phyloP scores from a whole-genome alignment of 306 rosid genomes.

The Luffa acutangula region DNA sequence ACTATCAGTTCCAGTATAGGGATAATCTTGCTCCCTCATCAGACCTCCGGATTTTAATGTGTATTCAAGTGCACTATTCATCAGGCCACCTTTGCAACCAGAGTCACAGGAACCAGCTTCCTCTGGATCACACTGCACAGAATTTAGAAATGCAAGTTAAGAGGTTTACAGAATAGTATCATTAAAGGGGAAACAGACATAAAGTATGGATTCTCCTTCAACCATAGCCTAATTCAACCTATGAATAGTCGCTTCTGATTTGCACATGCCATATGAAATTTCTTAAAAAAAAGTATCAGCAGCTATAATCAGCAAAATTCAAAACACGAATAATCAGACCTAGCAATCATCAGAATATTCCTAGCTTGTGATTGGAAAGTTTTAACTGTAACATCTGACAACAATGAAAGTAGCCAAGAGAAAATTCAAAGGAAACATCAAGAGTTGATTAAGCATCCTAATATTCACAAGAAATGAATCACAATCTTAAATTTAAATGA shows the following conservation, averaged over 20 bases:
- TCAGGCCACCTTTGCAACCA: slow-evolving; percentile 94
- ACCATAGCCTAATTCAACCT: not conserved
- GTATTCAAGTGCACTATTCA: slow-evolving; percentile 96
- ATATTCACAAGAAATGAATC: not conserved
- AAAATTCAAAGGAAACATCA: not conserved
- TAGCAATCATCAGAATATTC: not conserved
- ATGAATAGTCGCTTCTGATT: not conserved
- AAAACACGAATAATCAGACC: not conserved
- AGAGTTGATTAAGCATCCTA: not conserved
- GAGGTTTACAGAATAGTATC: not conserved
- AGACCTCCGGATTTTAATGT: slow-evolving; percentile 82
- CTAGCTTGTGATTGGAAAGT: not conserved
- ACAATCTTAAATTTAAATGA: not conserved
- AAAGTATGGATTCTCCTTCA: not conserved
- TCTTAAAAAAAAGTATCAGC: not conserved
- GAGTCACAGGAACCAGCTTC: slow-evolving; percentile 72
- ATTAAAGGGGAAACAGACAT: too few species aligned
- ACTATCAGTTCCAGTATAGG: slow-evolving; percentile 62
- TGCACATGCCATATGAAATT: not conserved
- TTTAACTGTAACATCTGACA: not conserved
- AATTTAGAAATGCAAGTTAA: not conserved
- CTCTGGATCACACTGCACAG: slow-evolving; percentile 84
- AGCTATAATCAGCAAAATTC: not conserved
- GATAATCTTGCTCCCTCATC: slow-evolving; percentile 86
- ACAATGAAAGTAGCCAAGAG: not conserved